Percentiles rank a stretch among this genome's conserved stretches.
These are phyloP conservation scores for Aspergillus sojae DNA, from an alignment of 2,329 filamentous ascomycete genomes.

Conservation along the genomic window DNA sequence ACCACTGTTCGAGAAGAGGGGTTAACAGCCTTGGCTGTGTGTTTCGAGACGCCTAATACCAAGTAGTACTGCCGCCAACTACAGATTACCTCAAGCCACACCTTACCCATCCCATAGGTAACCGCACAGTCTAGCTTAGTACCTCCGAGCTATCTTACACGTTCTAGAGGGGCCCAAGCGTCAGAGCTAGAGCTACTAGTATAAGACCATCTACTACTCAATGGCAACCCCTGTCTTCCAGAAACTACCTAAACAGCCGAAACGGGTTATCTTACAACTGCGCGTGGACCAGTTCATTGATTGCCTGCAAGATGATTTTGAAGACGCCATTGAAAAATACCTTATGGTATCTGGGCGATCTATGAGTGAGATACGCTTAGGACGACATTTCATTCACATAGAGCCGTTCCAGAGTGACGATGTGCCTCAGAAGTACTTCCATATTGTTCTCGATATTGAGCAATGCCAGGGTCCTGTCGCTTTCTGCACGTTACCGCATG, in stretches of 20 bases:
- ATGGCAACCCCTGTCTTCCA: background rate
- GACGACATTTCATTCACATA: background rate
- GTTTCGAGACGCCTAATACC: background rate
- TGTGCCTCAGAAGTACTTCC: constrained; percentile 2
- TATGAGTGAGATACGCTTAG: background rate
- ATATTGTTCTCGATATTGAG: constrained; percentile 1
- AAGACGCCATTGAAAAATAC: background rate
- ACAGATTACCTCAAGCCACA: background rate
- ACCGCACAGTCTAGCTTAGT: background rate
- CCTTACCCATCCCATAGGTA: background rate
- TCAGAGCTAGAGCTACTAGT: background rate
- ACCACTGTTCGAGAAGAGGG: background rate
- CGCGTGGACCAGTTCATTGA: background rate
- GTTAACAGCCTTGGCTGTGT: background rate
- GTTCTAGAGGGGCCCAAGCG: background rate
- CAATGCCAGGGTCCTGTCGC: background rate
- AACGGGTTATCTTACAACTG: background rate
- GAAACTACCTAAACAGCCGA: background rate
- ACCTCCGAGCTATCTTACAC: background rate
- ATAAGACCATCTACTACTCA: background rate
- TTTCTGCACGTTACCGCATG: background rate
- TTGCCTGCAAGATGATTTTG: background rate
- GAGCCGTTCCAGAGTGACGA: background rate
- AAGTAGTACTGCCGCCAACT: background rate
- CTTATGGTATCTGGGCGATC: background rate